Evolutionary conservation across 2,329 filamentous ascomycete genomes (phyloP).

Genomic region (Epichloe bromicola): DNA sequence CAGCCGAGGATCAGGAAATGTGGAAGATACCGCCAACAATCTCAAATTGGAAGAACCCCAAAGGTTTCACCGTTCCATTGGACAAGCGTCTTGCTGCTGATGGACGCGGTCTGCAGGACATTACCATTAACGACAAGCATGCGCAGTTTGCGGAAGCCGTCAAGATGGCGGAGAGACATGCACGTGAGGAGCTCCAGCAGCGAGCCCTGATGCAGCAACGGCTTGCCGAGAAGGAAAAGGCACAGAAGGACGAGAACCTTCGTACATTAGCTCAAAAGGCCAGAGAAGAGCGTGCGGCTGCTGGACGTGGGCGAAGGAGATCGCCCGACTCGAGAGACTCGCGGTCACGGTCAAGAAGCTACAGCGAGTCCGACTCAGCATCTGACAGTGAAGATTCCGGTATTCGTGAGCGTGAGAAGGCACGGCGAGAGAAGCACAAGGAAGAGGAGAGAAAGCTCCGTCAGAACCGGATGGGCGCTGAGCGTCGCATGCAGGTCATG

Average conservation of each 20-base stretch:
- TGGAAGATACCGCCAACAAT: conserved; percentile 84
- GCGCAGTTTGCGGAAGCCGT: conserved; percentile 90
- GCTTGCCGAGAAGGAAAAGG: conserved; percentile 90
- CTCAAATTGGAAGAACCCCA: conserved; percentile 98
- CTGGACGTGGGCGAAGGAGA: conserved; percentile 29
- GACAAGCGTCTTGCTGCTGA: conserved; percentile 94
- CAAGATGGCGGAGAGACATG: conserved; percentile 88
- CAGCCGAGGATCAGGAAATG: conserved; percentile 90
- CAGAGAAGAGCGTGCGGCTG: conserved; percentile 60
- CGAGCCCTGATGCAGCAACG: conserved; percentile 91
- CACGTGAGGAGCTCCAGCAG: conserved; percentile 88
- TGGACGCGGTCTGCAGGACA: conserved; percentile 80
- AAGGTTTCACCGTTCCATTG: conserved; percentile 90
- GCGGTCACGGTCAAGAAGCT: conserved; percentile 30
- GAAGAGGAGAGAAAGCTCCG: conserved; percentile 84
- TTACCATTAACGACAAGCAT: conserved; percentile 97
- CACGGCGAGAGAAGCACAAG: conserved; percentile 61
- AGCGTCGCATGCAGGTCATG: conserved; percentile 83
- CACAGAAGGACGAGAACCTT: conserved; percentile 84
- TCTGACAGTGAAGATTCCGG: conserved; percentile 53
- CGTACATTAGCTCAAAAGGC: conserved; percentile 83
- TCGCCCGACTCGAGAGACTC: conserved; percentile 27
- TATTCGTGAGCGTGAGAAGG: conserved; percentile 61
- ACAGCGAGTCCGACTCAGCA: conserved; percentile 37
- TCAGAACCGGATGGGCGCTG: conserved; percentile 90